Percentiles rank a stretch among this genome's conserved stretches.
These are phyloP conservation scores for Casuarina equisetifolia DNA, from an alignment of 306 rosid genomes.

Conservation along the genomic window DNA sequence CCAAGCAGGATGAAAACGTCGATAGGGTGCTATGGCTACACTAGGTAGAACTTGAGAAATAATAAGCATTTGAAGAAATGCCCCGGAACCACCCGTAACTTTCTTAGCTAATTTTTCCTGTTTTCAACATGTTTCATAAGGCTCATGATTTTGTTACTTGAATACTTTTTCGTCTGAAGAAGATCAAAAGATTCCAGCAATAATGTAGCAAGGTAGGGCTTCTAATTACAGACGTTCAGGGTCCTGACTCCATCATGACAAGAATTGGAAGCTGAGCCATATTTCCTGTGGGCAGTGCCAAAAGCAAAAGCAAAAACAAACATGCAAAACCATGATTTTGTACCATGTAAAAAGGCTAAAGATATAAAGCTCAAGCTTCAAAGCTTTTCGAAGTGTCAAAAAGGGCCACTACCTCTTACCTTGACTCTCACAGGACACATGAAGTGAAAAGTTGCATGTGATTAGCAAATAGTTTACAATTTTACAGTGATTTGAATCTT, in stretches of 20 bases:
- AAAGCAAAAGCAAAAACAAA: constrained; percentile 25
- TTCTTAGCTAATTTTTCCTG: constrained; percentile 34
- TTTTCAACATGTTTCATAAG: constrained; percentile 38
- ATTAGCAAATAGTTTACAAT: constrained; percentile 36
- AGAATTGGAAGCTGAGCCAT: constrained; percentile 42
- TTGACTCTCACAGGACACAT: constrained; percentile 21
- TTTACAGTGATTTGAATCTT: constrained; percentile 28
- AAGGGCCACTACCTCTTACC: constrained; percentile 23
- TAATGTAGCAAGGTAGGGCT: constrained; percentile 55
- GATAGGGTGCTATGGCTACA: background rate
- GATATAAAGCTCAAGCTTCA: constrained; percentile 37
- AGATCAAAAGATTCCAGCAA: constrained; percentile 56
- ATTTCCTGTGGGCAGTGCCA: constrained; percentile 24
- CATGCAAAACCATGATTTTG: constrained; percentile 40
- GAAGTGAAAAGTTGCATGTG: constrained; percentile 53
- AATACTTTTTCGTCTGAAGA: constrained; percentile 37
- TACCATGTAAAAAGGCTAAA: constrained; percentile 27
- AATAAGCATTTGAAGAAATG: constrained; percentile 23
- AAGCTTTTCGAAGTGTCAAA: constrained; percentile 36
- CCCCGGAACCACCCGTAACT: constrained; percentile 15
- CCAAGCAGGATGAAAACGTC: constrained; percentile 23
- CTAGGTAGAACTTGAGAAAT: constrained; percentile 22
- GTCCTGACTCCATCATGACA: constrained; percentile 51
- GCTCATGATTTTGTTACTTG: constrained; percentile 55
- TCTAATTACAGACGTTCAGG: constrained; percentile 33